phyloP scores from a whole-genome alignment of 31 red algal genomes.

The Odonthalia washingtoniensis region DNA sequence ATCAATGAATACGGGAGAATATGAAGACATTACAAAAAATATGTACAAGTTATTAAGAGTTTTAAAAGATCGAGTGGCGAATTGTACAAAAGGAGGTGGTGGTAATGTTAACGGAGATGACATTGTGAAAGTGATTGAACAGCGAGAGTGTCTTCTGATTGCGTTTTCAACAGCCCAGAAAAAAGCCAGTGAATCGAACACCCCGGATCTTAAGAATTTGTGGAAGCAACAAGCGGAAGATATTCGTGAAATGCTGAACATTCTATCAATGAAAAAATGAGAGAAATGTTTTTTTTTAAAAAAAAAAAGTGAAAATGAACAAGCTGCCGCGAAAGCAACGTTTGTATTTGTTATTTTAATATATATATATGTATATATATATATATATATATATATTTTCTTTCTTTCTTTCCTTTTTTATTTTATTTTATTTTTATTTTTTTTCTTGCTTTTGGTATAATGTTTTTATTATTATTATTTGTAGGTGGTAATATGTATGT shows the following conservation, averaged over 20 bases:
- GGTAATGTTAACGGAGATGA: neutral
- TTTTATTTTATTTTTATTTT: too few species aligned
- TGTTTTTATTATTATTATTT: too few species aligned
- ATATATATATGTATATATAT: too few species aligned
- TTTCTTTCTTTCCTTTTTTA: too few species aligned
- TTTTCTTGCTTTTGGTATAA: too few species aligned
- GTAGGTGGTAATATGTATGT: too few species aligned
- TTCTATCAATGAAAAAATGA: neutral
- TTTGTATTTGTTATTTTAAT: too few species aligned
- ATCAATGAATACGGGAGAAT: neutral
- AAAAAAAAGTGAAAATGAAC: too few species aligned
- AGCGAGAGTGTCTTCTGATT: neutral
- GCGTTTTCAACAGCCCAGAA: neutral
- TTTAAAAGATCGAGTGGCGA: neutral
- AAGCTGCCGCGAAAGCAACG: too few species aligned
- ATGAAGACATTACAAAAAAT: neutral
- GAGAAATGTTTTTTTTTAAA: too few species aligned
- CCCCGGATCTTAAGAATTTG: neutral
- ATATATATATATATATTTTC: too few species aligned
- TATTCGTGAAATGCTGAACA: neutral
- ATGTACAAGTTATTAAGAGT: neutral
- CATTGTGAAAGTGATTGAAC: neutral
- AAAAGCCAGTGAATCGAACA: neutral
- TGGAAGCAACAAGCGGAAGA: slow-evolving; percentile 1
- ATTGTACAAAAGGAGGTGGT: neutral